A percentile compares a stretch with the other conserved stretches of the same genome.
phyloP scores from a whole-genome alignment of 768 basidiomycete genomes.

The Tylopilus sp. region DNA sequence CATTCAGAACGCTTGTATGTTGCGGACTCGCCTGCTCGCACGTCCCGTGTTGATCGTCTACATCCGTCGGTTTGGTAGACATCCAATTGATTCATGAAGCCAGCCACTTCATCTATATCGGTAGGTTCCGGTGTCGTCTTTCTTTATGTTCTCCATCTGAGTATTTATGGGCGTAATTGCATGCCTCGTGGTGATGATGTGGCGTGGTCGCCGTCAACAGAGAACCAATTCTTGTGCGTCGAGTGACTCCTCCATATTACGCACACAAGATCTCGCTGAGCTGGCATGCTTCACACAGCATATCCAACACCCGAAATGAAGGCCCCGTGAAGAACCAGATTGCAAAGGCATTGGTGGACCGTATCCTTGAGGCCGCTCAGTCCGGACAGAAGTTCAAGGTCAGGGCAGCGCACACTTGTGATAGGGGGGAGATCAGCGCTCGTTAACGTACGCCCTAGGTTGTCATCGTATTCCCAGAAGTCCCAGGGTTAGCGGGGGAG shows the following conservation, averaged over 20 bases:
- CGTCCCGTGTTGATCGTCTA: slow-evolving; percentile 1
- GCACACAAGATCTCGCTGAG: slow-evolving; percentile 2
- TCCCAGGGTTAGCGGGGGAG: slow-evolving; percentile 88
- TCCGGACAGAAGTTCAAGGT: slow-evolving; percentile 78
- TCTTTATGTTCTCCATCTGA: neutral
- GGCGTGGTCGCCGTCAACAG: slow-evolving; percentile 20
- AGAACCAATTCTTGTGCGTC: slow-evolving; percentile 88
- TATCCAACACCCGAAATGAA: slow-evolving; percentile 64
- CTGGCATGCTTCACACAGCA: slow-evolving; percentile 41
- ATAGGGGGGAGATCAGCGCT: neutral
- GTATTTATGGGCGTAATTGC: slow-evolving; percentile 10
- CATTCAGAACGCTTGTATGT: slow-evolving; percentile 91
- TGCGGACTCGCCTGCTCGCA: neutral
- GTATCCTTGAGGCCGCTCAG: slow-evolving; percentile 78
- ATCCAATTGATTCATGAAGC: slow-evolving; percentile 78
- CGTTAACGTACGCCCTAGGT: slow-evolving; percentile 48
- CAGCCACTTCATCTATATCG: slow-evolving; percentile 90
- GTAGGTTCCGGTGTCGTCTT: slow-evolving; percentile 43
- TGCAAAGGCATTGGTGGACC: slow-evolving; percentile 74
- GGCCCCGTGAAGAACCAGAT: slow-evolving; percentile 80
- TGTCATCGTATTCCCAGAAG: slow-evolving; percentile 82
- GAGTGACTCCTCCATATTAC: neutral
- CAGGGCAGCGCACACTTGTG: slow-evolving; percentile 1
- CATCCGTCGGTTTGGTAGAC: slow-evolving; percentile 39
- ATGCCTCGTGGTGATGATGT: slow-evolving; percentile 10